These are phyloP conservation scores for Pseudoneurospora amorphoporcata DNA, from an alignment of 495 filamentous ascomycete genomes.

Conservation along the genomic window DNA sequence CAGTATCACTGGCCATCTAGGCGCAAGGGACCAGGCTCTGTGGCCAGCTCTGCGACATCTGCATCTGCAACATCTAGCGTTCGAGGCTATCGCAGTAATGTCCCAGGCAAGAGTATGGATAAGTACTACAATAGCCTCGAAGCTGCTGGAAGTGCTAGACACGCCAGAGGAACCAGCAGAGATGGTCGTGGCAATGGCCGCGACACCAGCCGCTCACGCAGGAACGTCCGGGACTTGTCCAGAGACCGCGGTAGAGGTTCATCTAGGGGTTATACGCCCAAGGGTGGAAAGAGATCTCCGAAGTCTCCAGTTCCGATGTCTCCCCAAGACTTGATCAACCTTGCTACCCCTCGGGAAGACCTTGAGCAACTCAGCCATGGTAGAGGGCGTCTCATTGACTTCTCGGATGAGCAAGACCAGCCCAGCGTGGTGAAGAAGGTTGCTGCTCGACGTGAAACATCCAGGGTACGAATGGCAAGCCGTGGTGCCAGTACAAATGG, in stretches of 20 bases:
- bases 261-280: conserved; percentile 55
- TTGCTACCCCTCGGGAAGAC: conserved; percentile 34
- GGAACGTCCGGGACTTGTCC: conserved; percentile 49
- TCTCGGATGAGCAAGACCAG: conserved; percentile 20
- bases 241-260: conserved; percentile 56
- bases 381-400: conserved; percentile 11
- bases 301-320: conserved; percentile 90
- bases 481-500: conserved; percentile 35
- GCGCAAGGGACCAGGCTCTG: conserved; percentile 35
- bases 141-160: conserved; percentile 52
- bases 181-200: conserved; percentile 42
- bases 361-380: conserved; percentile 3
- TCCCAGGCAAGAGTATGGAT: conserved; percentile 56
- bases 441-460: conserved; percentile 27
- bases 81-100: conserved; percentile 25
- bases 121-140: conserved; percentile 84
- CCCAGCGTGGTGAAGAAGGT: conserved; percentile 33
- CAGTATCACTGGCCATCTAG: conserved; percentile 37
- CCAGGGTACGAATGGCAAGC: conserved; percentile 23
- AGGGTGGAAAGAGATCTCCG: conserved; percentile 74
- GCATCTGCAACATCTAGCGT: conserved; percentile 26
- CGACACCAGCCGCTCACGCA: conserved; percentile 40
- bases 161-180: conserved; percentile 46
- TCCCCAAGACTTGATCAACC: conserved; percentile 62
- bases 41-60: conserved; percentile 36